Percentiles rank a stretch among this genome's conserved stretches.
phyloP scores from a whole-genome alignment of 129 eudicot genomes.

The Calendula officinalis region DNA sequence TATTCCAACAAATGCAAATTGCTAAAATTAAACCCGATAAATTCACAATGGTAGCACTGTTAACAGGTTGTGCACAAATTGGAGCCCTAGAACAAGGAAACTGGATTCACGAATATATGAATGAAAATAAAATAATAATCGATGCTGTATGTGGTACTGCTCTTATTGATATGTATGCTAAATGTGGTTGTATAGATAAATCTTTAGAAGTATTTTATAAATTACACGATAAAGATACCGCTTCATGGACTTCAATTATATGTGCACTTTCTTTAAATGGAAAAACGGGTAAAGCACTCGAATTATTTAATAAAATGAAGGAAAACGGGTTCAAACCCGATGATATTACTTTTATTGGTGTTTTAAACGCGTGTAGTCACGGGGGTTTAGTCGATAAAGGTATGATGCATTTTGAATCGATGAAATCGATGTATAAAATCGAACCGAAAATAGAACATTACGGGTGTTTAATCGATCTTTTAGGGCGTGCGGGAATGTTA shows the following conservation, averaged over 20 bases:
- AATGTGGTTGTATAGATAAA: slow-evolving; percentile 62
- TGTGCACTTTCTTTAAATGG: slow-evolving; percentile 68
- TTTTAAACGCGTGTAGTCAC: slow-evolving; percentile 65
- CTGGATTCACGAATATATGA: slow-evolving; percentile 62
- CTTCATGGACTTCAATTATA: slow-evolving; percentile 65
- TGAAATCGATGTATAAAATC: slow-evolving; percentile 39
- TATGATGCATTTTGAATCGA: slow-evolving; percentile 49
- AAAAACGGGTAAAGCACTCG: slow-evolving; percentile 39
- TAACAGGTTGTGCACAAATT: slow-evolving; percentile 73
- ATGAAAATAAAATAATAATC: slow-evolving; percentile 40
- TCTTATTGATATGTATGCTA: slow-evolving; percentile 72
- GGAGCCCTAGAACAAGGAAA: slow-evolving; percentile 69
- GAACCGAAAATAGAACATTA: slow-evolving; percentile 69
- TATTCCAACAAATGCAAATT: slow-evolving; percentile 53
- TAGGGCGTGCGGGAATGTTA: slow-evolving; percentile 62
- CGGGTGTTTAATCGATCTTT: slow-evolving; percentile 63
- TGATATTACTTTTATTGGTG: slow-evolving; percentile 67
- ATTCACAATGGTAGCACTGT: slow-evolving; percentile 55
- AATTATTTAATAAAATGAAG: slow-evolving; percentile 50
- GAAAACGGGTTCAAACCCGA: slow-evolving; percentile 50
- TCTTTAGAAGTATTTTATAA: slow-evolving; percentile 47
- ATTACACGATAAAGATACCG: slow-evolving; percentile 54
- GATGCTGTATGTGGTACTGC: slow-evolving; percentile 71
- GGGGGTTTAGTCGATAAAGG: slow-evolving; percentile 73
- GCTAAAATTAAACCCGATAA: slow-evolving; percentile 53